Base-by-base conservation (phyloP, 192 early-diverging fungal species). In the Coemansia furcata region DNA sequence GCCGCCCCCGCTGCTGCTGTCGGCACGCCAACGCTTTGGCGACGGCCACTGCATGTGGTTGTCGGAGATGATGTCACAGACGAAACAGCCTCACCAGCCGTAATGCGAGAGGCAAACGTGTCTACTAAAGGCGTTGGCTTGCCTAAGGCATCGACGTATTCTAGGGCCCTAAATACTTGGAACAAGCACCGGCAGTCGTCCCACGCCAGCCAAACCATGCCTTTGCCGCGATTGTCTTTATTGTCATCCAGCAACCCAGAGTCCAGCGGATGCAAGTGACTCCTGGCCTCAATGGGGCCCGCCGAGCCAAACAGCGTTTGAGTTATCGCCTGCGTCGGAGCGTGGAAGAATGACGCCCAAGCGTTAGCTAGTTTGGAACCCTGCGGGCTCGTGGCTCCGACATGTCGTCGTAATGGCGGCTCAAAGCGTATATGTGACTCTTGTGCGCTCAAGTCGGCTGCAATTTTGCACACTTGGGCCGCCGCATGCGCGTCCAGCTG, bases 191-290 rank as follows among this genome's bases (percentile, higher is more conserved):
- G 74, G 59, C 74, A 77, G 39, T 82, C 80, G 65, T 71, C 72
- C 80, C 80, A 82, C 8, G 74, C 60, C 54, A 82, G 80, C 74
- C 80, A 82, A 21, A 82, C 72, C 62, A 74, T 68, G 19, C 57
- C 69, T 12, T 66, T 49, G 26, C 42, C 42, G 2, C 39, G 35
- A 23, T 19, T 57, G 62, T 32, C 29, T 15, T 59, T 66, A 44
- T 47, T 32, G 0, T 43, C 15, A 11, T 26, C 63, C 21, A 70
- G 52, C 59, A 71, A 46, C 63, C 26, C 49, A 14, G 65, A 49
- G 38, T 75, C 63, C 14, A 82, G 42, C 47, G 63, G 62, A 19
- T 69, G 65, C 36, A 64, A 19, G 32, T 68, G 69, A 8, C 49
- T 38, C 47, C 39, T 42, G 29, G 52, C 46, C 19, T 57, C 63